These are phyloP conservation scores for baker's yeast (Saccharomyces cerevisiae) DNA, from an alignment of 805 yeast species.

Conservation along the genomic window DNA sequence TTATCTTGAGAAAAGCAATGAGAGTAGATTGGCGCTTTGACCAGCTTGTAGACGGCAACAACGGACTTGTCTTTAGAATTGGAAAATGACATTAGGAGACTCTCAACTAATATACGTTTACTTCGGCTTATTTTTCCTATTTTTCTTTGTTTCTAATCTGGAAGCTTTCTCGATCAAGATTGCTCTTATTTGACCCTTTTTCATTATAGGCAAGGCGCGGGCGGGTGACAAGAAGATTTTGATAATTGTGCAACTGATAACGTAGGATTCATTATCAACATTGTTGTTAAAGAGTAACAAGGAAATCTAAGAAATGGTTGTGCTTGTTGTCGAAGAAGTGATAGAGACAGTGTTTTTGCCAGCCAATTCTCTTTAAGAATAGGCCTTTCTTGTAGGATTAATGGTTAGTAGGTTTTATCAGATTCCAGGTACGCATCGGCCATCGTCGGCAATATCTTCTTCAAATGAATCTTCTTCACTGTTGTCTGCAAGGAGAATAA, in stretches of 20 bases:
- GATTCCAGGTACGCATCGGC: slow-evolving; percentile 30
- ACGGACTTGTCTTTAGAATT: slow-evolving; percentile 18
- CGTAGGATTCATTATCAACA: not conserved
- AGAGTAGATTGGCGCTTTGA: slow-evolving; percentile 81
- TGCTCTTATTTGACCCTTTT: not conserved
- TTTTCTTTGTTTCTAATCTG: not conserved
- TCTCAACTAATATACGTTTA: not conserved
- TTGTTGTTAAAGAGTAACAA: not conserved
- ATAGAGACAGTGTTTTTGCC: not conserved
- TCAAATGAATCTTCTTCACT: slow-evolving; percentile 22
- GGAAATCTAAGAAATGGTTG: not conserved
- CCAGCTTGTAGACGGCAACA: slow-evolving; percentile 47
- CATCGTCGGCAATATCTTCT: slow-evolving; percentile 8
- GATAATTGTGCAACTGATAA: not conserved
- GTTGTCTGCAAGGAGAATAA: slow-evolving; percentile 11
- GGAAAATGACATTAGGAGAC: slow-evolving; percentile 18
- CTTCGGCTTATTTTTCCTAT: not conserved
- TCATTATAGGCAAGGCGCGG: not conserved
- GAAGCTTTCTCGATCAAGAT: not conserved
- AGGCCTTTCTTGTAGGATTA: not conserved
- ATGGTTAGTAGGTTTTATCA: slow-evolving; percentile 28
- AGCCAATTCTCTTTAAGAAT: not conserved
- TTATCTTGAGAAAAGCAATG: slow-evolving; percentile 76
- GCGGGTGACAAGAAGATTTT: not conserved
- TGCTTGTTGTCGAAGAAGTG: not conserved